Percentiles rank a stretch among this genome's conserved stretches.
phyloP scores from a whole-genome alignment of 1,284 basidiomycete genomes.

The Garcileccinum viscosum region DNA sequence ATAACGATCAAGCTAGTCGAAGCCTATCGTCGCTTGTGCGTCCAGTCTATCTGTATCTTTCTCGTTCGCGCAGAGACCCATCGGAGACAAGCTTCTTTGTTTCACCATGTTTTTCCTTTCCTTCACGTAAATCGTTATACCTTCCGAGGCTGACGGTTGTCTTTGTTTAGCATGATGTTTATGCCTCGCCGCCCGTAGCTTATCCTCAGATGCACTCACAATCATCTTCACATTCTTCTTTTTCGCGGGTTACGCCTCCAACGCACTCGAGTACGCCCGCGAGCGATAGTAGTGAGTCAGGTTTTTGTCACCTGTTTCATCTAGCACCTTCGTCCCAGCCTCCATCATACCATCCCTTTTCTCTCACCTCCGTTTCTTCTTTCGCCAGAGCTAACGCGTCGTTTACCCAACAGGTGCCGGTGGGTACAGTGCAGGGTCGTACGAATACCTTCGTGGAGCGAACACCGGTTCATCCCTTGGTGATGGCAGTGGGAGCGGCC shows the following conservation, averaged over 20 bases:
- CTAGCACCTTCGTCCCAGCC: not conserved
- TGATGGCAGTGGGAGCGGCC: slow-evolving; percentile 19
- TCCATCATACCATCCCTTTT: not conserved
- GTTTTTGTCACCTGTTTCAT: not conserved
- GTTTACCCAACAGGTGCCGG: slow-evolving; percentile 20
- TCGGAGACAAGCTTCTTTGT: not conserved
- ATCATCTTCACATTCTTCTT: slow-evolving; percentile 28
- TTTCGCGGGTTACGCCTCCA: slow-evolving; percentile 32
- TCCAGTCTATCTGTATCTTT: slow-evolving; percentile 7
- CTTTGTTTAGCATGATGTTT: slow-evolving; percentile 25
- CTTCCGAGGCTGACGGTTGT: slow-evolving; percentile 7
- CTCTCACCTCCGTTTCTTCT: not conserved
- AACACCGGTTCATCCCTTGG: slow-evolving; percentile 28
- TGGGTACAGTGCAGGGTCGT: slow-evolving; percentile 28
- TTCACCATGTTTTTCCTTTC: not conserved
- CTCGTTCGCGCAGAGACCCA: not conserved
- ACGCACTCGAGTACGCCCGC: slow-evolving; percentile 32
- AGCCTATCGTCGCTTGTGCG: slow-evolving; percentile 34
- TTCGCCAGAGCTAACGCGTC: slow-evolving; percentile 21
- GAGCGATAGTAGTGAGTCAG: slow-evolving; percentile 36
- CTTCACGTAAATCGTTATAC: not conserved
- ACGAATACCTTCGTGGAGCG: slow-evolving; percentile 22
- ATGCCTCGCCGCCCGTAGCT: slow-evolving; percentile 1
- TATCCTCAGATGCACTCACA: slow-evolving; percentile 13
- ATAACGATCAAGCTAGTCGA: slow-evolving; percentile 21